phyloP scores from a whole-genome alignment of 2,329 filamentous ascomycete genomes.

The Alternaria solani region DNA sequence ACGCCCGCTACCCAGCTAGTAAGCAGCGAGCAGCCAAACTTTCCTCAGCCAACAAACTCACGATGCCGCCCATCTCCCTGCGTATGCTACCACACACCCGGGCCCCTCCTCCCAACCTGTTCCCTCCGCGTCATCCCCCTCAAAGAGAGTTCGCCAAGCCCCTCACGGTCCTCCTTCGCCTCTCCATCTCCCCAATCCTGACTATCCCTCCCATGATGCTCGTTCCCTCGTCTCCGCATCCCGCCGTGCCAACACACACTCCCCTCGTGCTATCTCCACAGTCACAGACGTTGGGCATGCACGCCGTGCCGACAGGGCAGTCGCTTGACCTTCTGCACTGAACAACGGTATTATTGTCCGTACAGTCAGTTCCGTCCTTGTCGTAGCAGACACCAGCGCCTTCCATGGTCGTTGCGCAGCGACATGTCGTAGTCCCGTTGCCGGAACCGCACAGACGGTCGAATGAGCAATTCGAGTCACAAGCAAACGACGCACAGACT shows the following conservation, averaged over 20 bases:
- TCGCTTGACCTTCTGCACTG: slow-evolving; percentile 1
- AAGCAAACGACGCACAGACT: slow-evolving; percentile 40
- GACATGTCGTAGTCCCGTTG: slow-evolving; percentile 31
- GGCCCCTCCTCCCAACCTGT: not conserved
- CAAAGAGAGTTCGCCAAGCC: slow-evolving; percentile 1
- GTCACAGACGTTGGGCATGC: slow-evolving; percentile 28
- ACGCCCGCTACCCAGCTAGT: not conserved
- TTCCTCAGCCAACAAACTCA: slow-evolving; percentile 3
- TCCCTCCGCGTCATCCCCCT: not conserved
- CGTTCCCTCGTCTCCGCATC: slow-evolving; percentile 27
- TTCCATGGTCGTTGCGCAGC: slow-evolving; percentile 35
- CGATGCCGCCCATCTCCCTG: not conserved
- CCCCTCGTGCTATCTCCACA: slow-evolving; percentile 21
- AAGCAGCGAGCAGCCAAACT: not conserved
- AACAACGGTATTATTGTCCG: slow-evolving; percentile 7
- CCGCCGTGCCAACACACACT: slow-evolving; percentile 30
- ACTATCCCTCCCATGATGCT: slow-evolving; percentile 24
- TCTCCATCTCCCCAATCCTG: slow-evolving; percentile 23
- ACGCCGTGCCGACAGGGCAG: slow-evolving; percentile 28
- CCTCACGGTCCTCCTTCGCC: slow-evolving; percentile 14
- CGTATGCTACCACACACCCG: not conserved
- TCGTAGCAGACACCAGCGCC: slow-evolving; percentile 44
- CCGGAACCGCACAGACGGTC: slow-evolving; percentile 34
- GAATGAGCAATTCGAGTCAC: slow-evolving; percentile 40
- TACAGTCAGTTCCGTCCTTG: slow-evolving; percentile 23